Evolutionary conservation across 202 grass and related monocot genomes (phyloP).

Genomic region (Setaria viridis): DNA sequence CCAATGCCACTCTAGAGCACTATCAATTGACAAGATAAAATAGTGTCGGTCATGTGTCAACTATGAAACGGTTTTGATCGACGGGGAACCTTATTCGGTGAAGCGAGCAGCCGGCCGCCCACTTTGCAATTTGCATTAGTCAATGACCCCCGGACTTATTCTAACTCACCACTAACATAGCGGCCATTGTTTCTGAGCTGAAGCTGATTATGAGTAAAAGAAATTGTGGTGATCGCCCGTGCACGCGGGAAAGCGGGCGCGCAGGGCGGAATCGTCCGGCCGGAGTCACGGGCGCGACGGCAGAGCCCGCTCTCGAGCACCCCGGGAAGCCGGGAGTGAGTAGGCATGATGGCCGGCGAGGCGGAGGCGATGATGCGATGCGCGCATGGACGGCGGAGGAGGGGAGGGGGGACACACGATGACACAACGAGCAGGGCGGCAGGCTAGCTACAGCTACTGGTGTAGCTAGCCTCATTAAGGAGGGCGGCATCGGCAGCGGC

Average conservation of each 20-base stretch:
- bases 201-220: background rate
- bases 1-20: background rate
- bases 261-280: background rate
- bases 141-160: background rate
- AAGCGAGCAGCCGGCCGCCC: background rate
- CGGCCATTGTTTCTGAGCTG: background rate
- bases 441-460: background rate
- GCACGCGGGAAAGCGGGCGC: background rate
- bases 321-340: too few species aligned
- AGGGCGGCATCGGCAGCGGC: background rate
- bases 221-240: background rate
- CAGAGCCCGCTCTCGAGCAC: conserved; percentile 9
- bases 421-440: background rate
- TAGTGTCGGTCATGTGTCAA: background rate
- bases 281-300: conserved; percentile 5
- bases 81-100: conserved; percentile 1
- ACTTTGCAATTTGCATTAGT: background rate
- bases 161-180: too few species aligned
- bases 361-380: conserved; percentile 43
- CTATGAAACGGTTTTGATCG: background rate
- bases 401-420: conserved; percentile 19
- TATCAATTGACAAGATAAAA: background rate
- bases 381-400: conserved; percentile 30
- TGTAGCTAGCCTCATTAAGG: background rate
- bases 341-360: conserved; percentile 12